Conservation (phyloP, 169 alveolate genomes). For the Plasmodium gonderi region DNA sequence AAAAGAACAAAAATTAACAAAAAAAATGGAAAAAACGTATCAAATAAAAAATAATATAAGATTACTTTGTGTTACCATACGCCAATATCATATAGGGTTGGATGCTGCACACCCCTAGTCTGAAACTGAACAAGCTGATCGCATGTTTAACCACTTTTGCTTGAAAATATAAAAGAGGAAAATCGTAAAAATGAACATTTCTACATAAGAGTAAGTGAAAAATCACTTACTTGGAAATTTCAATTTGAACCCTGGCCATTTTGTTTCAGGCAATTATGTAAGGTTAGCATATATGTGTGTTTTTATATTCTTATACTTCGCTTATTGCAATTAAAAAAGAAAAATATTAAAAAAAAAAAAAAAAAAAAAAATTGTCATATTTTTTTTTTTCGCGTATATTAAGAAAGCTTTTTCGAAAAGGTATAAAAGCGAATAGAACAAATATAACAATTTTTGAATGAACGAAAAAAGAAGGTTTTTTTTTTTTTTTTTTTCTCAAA, state of each 20-base stretch:
- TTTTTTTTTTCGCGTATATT: background rate
- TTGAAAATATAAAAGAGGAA: background rate
- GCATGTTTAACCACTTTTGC: background rate
- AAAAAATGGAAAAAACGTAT: background rate
- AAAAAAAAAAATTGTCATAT: background rate
- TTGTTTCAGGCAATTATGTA: background rate
- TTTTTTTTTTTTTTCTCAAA: background rate
- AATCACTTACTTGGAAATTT: background rate
- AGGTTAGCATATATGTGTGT: background rate
- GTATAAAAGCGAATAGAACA: background rate
- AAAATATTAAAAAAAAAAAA: background rate
- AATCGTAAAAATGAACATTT: background rate
- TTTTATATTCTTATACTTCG: background rate
- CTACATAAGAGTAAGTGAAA: background rate
- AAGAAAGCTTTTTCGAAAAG: background rate
- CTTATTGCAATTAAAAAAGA: background rate
- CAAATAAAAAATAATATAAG: background rate
- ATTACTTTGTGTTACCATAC: background rate
- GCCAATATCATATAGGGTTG: background rate
- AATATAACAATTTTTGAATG: background rate
- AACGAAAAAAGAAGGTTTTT: background rate
- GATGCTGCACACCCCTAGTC: background rate
- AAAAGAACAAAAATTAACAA: too few relatives aligned
- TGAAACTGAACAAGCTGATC: background rate
- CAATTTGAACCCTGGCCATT: background rate